phyloP scores from a whole-genome alignment of 1,284 basidiomycete genomes.

The Ceratobasidium theobromae region DNA sequence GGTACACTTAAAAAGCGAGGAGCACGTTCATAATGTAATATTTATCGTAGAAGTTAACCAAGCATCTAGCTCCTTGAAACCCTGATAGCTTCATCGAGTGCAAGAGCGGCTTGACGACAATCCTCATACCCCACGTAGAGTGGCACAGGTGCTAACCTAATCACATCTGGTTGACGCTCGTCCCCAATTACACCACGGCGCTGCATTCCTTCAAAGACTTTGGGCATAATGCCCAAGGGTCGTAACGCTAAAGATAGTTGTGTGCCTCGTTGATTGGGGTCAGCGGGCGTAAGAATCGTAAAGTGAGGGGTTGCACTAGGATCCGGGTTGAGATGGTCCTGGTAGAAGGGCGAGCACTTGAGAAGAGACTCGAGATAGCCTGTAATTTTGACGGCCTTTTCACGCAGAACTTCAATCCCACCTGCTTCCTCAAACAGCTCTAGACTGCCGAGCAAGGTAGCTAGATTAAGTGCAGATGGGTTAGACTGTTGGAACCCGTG shows the following conservation, averaged over 20 bases:
- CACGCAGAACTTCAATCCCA: conserved; percentile 67
- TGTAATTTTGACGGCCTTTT: conserved; percentile 72
- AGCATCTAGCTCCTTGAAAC: background rate
- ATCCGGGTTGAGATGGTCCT: conserved; percentile 44
- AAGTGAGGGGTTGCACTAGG: conserved; percentile 53
- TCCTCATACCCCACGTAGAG: conserved; percentile 83
- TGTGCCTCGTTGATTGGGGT: conserved; percentile 69
- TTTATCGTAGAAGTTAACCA: background rate
- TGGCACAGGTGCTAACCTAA: conserved; percentile 79
- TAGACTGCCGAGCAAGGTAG: conserved; percentile 78
- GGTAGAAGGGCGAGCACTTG: conserved; percentile 54
- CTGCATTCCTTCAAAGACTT: conserved; percentile 62
- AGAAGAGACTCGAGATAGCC: conserved; percentile 68
- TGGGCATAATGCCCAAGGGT: conserved; percentile 65
- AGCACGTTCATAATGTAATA: background rate
- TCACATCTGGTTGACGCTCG: conserved; percentile 86
- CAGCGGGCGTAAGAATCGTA: conserved; percentile 83
- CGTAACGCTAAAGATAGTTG: conserved; percentile 73
- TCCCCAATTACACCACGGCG: conserved; percentile 83
- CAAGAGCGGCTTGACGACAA: conserved; percentile 65
- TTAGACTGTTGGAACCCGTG: conserved; percentile 96
- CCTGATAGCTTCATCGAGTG: conserved; percentile 54
- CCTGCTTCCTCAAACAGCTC: conserved; percentile 77
- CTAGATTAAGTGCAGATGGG: conserved; percentile 78
- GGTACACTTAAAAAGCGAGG: conserved; percentile 9